These are phyloP conservation scores for Trichophyton mentagrophytes DNA, from an alignment of 2,329 filamentous ascomycete genomes.

Conservation along the genomic window DNA sequence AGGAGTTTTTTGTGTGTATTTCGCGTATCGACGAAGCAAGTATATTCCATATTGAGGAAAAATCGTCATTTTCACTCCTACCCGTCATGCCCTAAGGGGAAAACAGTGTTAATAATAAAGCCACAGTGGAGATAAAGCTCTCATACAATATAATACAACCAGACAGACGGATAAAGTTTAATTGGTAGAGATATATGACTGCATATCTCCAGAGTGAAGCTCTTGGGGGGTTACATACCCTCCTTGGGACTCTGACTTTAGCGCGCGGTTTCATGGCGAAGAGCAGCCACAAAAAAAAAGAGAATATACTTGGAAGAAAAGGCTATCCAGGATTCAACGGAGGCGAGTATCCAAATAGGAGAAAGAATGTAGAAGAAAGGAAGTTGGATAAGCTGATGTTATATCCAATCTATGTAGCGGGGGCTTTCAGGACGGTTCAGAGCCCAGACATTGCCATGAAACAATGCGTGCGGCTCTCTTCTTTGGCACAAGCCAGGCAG, in stretches of 20 bases:
- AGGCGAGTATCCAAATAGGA: background rate
- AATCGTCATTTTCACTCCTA: conserved; percentile 54
- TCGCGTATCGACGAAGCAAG: conserved; percentile 66
- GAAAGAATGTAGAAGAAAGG: too few relatives aligned
- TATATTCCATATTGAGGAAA: conserved; percentile 71
- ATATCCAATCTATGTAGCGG: background rate
- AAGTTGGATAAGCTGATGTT: background rate
- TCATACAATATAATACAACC: background rate
- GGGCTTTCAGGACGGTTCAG: background rate
- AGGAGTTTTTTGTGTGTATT: conserved; percentile 87
- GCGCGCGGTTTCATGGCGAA: conserved; percentile 39
- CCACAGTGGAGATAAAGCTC: background rate
- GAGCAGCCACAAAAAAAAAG: background rate
- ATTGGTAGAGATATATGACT: background rate
- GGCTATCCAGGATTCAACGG: background rate
- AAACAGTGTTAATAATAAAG: background rate
- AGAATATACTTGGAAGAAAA: too few relatives aligned
- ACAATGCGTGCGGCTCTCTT: background rate
- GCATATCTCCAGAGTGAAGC: background rate
- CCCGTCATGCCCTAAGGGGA: conserved; percentile 40
- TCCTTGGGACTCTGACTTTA: conserved; percentile 55
- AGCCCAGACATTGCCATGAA: background rate
- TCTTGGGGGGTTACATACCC: conserved; percentile 39
- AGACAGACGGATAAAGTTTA: background rate
- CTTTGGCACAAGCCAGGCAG: background rate